Percentiles rank a stretch among this genome's conserved stretches.
These are phyloP conservation scores for Grosmannia clavigera DNA, from an alignment of 2,329 filamentous ascomycete species.

Conservation along the genomic window DNA sequence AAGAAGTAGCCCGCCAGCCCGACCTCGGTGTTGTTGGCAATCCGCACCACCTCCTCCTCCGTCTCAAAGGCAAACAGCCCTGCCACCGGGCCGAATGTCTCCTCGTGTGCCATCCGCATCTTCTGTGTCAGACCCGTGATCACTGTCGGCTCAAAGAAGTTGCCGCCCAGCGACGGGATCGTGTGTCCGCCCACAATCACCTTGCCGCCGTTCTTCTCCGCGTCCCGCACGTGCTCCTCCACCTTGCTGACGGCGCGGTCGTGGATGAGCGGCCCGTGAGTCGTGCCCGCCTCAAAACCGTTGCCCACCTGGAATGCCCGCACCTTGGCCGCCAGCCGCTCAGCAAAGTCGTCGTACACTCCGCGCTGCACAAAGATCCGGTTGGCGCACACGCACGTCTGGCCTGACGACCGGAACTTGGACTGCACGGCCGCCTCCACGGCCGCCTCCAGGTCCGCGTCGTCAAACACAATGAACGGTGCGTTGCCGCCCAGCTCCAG, in stretches of 20 bases:
- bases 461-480: conserved; percentile 94
- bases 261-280: conserved; percentile 78
- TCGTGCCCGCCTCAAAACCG: conserved; percentile 57
- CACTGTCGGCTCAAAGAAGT: conserved; percentile 86
- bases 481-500: conserved; percentile 93
- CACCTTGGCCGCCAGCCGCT: conserved; percentile 59
- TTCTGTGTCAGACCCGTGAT: conserved; percentile 74
- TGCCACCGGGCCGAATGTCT: conserved; percentile 92
- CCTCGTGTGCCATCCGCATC: conserved; percentile 76
- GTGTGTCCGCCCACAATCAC: conserved; percentile 64
- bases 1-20: conserved; percentile 94
- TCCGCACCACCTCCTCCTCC: conserved; percentile 73
- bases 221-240: conserved; percentile 67
- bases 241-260: conserved; percentile 70
- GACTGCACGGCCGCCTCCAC: conserved; percentile 71
- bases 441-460: conserved; percentile 76
- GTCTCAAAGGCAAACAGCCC: conserved; percentile 80
- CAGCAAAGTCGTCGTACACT: conserved; percentile 64
- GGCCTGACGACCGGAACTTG: conserved; percentile 90
- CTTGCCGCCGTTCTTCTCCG: conserved; percentile 62
- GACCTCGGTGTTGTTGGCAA: conserved; percentile 74
- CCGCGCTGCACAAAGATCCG: conserved; percentile 67
- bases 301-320: conserved; percentile 63
- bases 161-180: conserved; percentile 60
- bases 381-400: conserved; percentile 91